A percentile compares a stretch with the other conserved stretches of the same genome.
Evolutionary conservation across 768 basidiomycete species (phyloP).

Genomic region (Lactarius indigo): DNA sequence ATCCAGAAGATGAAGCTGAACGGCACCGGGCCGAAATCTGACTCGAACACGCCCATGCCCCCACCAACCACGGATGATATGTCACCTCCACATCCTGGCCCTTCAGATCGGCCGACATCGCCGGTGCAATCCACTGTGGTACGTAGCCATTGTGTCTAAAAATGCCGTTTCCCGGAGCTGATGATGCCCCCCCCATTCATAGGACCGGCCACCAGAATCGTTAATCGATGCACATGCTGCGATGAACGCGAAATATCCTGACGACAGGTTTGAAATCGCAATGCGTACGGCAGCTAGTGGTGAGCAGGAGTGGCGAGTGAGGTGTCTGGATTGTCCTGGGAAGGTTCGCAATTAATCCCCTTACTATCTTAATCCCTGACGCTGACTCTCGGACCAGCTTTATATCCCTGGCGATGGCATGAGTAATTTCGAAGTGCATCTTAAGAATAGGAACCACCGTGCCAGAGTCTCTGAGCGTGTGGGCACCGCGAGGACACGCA

Average conservation of each 20-base stretch:
- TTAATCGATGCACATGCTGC: slow-evolving; percentile 59
- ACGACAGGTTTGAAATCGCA: slow-evolving; percentile 81
- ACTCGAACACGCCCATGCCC: slow-evolving; percentile 27
- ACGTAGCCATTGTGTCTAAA: neutral
- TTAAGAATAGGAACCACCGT: slow-evolving; percentile 81
- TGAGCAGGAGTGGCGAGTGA: slow-evolving; percentile 85
- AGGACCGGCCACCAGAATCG: slow-evolving; percentile 58
- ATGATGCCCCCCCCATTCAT: neutral
- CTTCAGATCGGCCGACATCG: slow-evolving; percentile 20
- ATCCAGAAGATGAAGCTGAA: slow-evolving; percentile 63
- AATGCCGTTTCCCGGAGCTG: neutral
- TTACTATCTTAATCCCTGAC: neutral
- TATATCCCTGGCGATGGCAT: slow-evolving; percentile 23
- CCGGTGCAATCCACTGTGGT: slow-evolving; percentile 16
- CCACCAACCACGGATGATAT: slow-evolving; percentile 22
- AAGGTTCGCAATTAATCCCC: slow-evolving; percentile 58
- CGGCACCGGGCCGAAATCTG: slow-evolving; percentile 40
- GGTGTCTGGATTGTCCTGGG: slow-evolving; percentile 89
- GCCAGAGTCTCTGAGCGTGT: slow-evolving; percentile 64
- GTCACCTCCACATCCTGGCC: slow-evolving; percentile 10
- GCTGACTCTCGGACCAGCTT: slow-evolving; percentile 11
- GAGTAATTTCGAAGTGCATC: slow-evolving; percentile 90
- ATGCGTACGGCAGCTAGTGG: slow-evolving; percentile 50
- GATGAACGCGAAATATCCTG: slow-evolving; percentile 69
- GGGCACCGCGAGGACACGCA: slow-evolving; percentile 17